These are phyloP conservation scores for Cenococcum geophilum DNA, from an alignment of 495 filamentous ascomycete species.

Conservation along the genomic window DNA sequence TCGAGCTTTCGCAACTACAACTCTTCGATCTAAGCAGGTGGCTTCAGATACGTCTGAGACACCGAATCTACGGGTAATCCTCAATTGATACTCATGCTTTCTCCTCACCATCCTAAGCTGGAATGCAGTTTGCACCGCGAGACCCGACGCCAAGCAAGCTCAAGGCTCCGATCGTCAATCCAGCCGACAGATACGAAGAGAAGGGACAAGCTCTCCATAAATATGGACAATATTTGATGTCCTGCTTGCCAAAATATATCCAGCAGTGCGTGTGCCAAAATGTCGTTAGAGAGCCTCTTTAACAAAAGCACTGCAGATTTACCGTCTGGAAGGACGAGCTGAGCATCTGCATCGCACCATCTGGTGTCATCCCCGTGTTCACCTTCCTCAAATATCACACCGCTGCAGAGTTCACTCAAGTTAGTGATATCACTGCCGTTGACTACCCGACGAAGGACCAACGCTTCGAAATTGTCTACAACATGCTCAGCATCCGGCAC, in stretches of 20 bases:
- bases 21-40: slow-evolving; percentile 31
- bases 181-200: slow-evolving; percentile 81
- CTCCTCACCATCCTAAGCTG: slow-evolving; percentile 1
- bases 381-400: slow-evolving; percentile 97
- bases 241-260: slow-evolving; percentile 92
- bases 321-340: slow-evolving; percentile 99
- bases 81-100: not conserved
- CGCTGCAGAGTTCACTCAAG: slow-evolving; percentile 89
- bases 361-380: slow-evolving; percentile 84
- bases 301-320: slow-evolving; percentile 45
- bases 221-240: slow-evolving; percentile 95
- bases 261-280: slow-evolving; percentile 63
- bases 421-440: slow-evolving; percentile 86
- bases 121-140: slow-evolving; percentile 24
- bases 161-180: slow-evolving; percentile 78
- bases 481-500: slow-evolving; percentile 88
- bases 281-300: not conserved
- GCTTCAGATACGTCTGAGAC: slow-evolving; percentile 27
- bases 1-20: slow-evolving; percentile 33
- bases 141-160: slow-evolving; percentile 49
- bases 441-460: slow-evolving; percentile 92
- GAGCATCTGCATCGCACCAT: slow-evolving; percentile 81
- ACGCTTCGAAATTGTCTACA: slow-evolving; percentile 98
- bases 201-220: slow-evolving; percentile 79
- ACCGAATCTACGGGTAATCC: slow-evolving; percentile 44